These are phyloP conservation scores for Erysimum pusillum DNA, from an alignment of 441 rosid species.

Conservation along the genomic window DNA sequence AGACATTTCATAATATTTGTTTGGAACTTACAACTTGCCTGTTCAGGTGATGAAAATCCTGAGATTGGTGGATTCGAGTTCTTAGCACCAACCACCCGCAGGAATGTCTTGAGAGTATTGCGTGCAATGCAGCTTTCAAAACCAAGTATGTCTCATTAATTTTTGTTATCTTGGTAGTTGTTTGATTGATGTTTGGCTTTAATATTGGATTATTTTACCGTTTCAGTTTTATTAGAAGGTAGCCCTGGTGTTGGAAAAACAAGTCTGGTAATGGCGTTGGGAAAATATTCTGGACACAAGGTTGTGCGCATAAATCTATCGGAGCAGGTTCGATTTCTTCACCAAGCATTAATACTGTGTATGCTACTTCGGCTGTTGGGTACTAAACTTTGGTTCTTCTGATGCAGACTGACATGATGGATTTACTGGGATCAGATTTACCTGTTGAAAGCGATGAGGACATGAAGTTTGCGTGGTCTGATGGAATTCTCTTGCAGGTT, in stretches of 20 bases:
- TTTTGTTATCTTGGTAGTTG: conserved; percentile 27
- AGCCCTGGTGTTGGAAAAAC: conserved; percentile 99
- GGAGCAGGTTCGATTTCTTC: conserved; percentile 77
- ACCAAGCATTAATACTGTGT: conserved; percentile 23
- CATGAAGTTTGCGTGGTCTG: conserved; percentile 98
- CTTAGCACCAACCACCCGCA: conserved; percentile 87
- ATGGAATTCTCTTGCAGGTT: conserved; percentile 97
- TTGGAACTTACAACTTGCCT: conserved; percentile 34
- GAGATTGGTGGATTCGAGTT: conserved; percentile 84
- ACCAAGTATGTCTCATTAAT: conserved; percentile 69
- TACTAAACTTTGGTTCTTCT: conserved; percentile 44
- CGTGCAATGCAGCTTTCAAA: conserved; percentile 97
- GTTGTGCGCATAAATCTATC: conserved; percentile 98
- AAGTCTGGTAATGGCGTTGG: conserved; percentile 89
- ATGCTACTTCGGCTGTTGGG: conserved; percentile 20
- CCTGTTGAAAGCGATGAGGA: conserved; percentile 92
- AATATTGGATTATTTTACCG: conserved; percentile 24
- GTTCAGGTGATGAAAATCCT: conserved; percentile 56
- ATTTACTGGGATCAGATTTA: conserved; percentile 95
- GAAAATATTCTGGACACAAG: conserved; percentile 94
- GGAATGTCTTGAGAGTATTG: conserved; percentile 88
- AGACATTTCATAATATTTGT: conserved; percentile 24
- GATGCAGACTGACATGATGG: conserved; percentile 98
- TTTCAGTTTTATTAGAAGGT: conserved; percentile 93
- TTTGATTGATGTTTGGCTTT: conserved; percentile 24